Conservation (phyloP, 2,329 filamentous ascomycete genomes). For the Fusarium armeniacum region DNA sequence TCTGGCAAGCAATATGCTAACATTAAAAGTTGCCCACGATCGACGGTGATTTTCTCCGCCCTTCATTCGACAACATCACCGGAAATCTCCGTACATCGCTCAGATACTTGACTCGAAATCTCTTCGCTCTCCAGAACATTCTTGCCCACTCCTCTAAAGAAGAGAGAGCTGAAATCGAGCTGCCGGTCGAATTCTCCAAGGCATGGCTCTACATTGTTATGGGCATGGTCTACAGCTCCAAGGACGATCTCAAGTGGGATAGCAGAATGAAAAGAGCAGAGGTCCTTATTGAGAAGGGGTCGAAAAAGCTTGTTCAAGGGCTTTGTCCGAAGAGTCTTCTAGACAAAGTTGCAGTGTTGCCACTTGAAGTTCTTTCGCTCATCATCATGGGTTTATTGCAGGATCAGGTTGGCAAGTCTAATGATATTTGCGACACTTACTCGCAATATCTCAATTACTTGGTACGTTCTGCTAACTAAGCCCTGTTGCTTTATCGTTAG, state of each 20-base stretch:
- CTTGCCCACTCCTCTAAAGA: conserved; percentile 48
- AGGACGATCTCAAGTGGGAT: conserved; percentile 45
- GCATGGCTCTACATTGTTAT: conserved; percentile 61
- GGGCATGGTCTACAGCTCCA: conserved; percentile 52
- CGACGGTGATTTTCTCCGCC: conserved; percentile 1
- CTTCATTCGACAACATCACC: conserved; percentile 18
- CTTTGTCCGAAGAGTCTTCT: conserved; percentile 53
- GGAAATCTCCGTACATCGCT: conserved; percentile 42
- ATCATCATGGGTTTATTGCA: conserved; percentile 57
- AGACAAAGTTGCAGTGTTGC: conserved; percentile 57
- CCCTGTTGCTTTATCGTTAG: neutral
- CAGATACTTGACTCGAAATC: conserved; percentile 44
- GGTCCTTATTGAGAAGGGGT: conserved; percentile 54
- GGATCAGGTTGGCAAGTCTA: conserved; percentile 56
- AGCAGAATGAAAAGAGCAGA: conserved; percentile 52
- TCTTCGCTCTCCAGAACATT: conserved; percentile 51
- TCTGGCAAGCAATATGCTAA: conserved; percentile 15
- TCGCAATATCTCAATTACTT: conserved; percentile 59
- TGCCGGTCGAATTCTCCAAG: conserved; percentile 56
- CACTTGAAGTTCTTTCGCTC: conserved; percentile 60
- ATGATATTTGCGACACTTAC: conserved; percentile 60
- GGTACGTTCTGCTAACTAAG: conserved; percentile 48
- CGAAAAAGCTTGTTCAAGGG: conserved; percentile 55
- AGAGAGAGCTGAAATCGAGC: conserved; percentile 50
- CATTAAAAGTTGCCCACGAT: conserved; percentile 23